Evolutionary conservation across 2,329 filamentous ascomycete genomes (phyloP).

Genomic region (Pseudogymnoascus sp.): DNA sequence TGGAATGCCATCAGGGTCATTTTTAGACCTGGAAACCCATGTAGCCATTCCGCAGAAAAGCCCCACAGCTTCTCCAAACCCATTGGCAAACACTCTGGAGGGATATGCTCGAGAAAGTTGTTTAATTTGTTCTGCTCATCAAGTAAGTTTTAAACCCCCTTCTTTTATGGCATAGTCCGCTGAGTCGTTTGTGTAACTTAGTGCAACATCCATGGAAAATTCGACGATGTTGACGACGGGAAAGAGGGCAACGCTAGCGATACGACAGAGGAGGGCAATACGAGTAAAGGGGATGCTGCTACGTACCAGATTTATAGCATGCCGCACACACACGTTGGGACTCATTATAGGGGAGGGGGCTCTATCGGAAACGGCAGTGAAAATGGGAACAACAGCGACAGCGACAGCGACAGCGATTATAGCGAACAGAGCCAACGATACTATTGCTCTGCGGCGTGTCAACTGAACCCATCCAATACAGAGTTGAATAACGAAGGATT

Average conservation of each 20-base stretch:
- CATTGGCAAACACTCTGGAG: not conserved
- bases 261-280: not conserved
- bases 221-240: not conserved
- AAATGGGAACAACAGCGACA: not conserved
- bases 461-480: not conserved
- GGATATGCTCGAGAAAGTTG: not conserved
- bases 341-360: not conserved
- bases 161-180: not conserved
- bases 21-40: not conserved
- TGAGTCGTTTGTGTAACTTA: not conserved
- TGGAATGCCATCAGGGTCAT: not conserved
- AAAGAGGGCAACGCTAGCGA: not conserved
- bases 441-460: not conserved
- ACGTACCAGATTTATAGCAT: not conserved
- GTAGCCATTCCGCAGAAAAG: not conserved
- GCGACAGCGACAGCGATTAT: not conserved
- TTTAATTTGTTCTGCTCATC: not conserved
- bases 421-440: not conserved
- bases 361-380: not conserved
- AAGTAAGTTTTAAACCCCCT: not conserved
- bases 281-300: not conserved
- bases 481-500: not conserved
- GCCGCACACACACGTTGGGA: not conserved
- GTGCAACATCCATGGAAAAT: not conserved
- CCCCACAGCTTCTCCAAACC: not conserved